Evolutionary conservation across 2,329 filamentous ascomycete species (phyloP).

Genomic region (Basipetospora sp.): DNA sequence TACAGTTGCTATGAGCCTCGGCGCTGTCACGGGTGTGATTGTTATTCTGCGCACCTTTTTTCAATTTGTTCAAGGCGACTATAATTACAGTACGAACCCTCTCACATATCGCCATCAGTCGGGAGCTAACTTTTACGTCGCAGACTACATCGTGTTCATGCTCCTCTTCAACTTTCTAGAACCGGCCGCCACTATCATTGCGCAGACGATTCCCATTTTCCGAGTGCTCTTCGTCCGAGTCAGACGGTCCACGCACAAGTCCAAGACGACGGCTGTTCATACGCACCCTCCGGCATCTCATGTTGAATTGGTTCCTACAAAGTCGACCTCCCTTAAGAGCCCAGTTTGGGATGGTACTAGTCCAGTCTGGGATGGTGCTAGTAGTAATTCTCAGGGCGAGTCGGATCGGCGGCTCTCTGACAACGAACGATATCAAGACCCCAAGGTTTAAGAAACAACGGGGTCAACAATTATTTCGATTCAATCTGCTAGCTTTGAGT

Average conservation of each 20-base stretch:
- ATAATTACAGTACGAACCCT: conserved; percentile 1
- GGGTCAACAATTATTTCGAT: no score
- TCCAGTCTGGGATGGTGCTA: no score
- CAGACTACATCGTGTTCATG: conserved; percentile 2
- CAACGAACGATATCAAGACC: background rate
- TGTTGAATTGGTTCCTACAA: conserved; percentile 1
- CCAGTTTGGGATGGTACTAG: background rate
- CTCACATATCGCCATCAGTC: background rate
- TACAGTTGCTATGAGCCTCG: background rate
- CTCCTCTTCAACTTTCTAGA: conserved; percentile 1
- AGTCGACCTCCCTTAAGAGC: background rate
- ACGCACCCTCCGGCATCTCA: background rate
- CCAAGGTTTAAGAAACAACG: conserved; percentile 8
- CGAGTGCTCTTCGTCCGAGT: conserved; percentile 1
- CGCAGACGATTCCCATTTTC: background rate
- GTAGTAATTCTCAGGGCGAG: background rate
- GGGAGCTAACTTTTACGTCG: background rate
- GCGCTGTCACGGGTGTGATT: conserved; percentile 1
- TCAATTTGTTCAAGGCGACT: conserved; percentile 2
- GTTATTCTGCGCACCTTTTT: conserved; percentile 1
- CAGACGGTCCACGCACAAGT: conserved; percentile 1
- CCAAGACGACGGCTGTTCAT: background rate
- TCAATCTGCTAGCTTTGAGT: no score
- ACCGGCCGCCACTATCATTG: background rate
- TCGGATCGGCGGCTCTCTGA: background rate